Percentiles rank a stretch among this genome's conserved stretches.
These are phyloP conservation scores for Gossypium aridum DNA, from an alignment of 441 rosid species.

Conservation along the genomic window DNA sequence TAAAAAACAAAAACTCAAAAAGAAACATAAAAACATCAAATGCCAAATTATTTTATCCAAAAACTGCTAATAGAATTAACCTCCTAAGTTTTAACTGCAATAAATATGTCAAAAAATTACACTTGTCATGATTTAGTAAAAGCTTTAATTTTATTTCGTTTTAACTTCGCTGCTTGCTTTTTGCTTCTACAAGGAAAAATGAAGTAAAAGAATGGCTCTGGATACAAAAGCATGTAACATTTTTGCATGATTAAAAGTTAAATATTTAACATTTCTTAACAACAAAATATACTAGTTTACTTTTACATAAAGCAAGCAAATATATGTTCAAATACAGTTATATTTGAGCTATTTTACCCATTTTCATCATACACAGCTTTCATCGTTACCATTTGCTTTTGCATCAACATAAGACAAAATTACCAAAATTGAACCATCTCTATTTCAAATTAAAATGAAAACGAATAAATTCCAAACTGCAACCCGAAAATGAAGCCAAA, in stretches of 20 bases:
- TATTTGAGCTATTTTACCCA: background rate
- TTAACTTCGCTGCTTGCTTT: background rate
- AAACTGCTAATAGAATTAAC: background rate
- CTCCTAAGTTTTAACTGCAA: background rate
- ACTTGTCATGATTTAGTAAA: background rate
- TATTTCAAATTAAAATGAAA: background rate
- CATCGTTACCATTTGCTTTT: background rate
- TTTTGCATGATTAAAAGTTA: background rate
- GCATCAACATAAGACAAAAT: background rate
- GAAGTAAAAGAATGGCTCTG: background rate
- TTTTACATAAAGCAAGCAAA: background rate
- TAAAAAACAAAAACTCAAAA: slow-evolving; percentile 1
- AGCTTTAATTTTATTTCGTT: background rate
- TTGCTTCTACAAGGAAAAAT: background rate
- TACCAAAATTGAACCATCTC: background rate
- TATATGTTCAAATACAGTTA: background rate
- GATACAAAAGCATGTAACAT: background rate
- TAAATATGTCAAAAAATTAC: background rate
- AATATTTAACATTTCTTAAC: background rate
- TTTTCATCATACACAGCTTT: background rate
- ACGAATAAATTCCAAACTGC: background rate
- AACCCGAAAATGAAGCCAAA: background rate
- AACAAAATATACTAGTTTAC: background rate
- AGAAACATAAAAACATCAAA: background rate
- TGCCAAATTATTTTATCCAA: background rate